Base-by-base conservation (phyloP, 1,284 basidiomycete genomes). In the Trametes hirsuta region DNA sequence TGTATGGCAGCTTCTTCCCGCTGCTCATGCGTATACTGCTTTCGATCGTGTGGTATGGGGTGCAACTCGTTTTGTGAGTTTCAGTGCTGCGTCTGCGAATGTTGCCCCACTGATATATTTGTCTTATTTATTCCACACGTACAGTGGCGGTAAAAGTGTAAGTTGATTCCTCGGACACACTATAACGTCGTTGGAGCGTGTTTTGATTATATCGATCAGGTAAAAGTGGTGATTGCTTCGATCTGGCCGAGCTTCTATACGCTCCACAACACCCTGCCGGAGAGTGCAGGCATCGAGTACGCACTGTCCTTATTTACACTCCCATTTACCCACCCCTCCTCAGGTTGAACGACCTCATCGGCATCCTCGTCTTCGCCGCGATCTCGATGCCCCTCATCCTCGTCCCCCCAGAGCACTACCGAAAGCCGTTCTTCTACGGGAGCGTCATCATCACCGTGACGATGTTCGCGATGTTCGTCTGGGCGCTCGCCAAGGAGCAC, bases 1-100 rank as follows among this genome's bases (percentile, higher is more conserved):
- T 65, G 12, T 66, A 48, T 45, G 67, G 67, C 41, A 68, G 65
- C 58, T 68, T 66, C 63, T 66, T 66, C 56, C 65, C 67, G n/a
- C 54, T 68, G 50, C 37, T 66, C 34, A 68, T 66, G 57, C 65
- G 67, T 11, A 68, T 66, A 40, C 40, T 66, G 51, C 47, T 68
- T 4, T 68, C 67, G 4, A 47, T 68, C 15, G 67, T 68, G 24
- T 68, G 67, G 67, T 68, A 65, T 24, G 63, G 63, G 3, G 63
- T 65, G 12, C 63, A 65, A 21, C 63, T 65, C 3, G 60, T 60
- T 3, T 65, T 65, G 67, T 68, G 45, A 59, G 66, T 62, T n/a
- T 15, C 40, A 4, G 12, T 30, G n/a, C n/a, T 18, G 3, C 21
- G 21, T 35, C 18, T 18, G 18, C 18, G 18, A 18, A 18, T 18